These are phyloP conservation scores for Stromatinia cepivora DNA, from an alignment of 2,329 filamentous ascomycete species.

Conservation along the genomic window DNA sequence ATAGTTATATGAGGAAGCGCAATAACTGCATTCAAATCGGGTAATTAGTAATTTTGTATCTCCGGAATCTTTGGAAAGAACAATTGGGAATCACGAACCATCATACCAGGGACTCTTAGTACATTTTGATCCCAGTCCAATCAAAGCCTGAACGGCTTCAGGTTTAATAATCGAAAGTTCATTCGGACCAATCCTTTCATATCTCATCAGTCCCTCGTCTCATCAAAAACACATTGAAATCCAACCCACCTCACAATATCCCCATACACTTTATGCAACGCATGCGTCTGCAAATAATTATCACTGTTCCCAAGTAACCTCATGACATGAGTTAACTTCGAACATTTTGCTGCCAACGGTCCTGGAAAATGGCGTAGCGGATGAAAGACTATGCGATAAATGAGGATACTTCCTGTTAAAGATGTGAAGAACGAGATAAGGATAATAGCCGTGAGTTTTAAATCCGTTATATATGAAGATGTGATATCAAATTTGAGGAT, in stretches of 20 bases:
- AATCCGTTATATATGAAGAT: neutral
- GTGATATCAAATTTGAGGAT: neutral
- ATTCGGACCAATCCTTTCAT: constrained; percentile 25
- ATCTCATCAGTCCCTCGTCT: neutral
- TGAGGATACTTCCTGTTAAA: constrained; percentile 47
- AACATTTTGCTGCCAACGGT: constrained; percentile 30
- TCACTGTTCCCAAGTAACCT: constrained; percentile 20
- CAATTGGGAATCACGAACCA: neutral
- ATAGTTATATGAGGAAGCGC: constrained; percentile 24
- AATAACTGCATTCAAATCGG: neutral
- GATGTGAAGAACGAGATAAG: neutral
- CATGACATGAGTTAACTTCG: constrained; percentile 31
- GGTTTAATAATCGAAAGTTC: constrained; percentile 31
- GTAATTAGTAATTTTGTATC: neutral
- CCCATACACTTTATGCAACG: constrained; percentile 32
- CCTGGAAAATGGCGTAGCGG: constrained; percentile 39
- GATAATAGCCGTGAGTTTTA: neutral
- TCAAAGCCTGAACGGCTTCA: constrained; percentile 29
- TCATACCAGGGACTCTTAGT: constrained; percentile 35
- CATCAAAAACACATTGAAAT: neutral
- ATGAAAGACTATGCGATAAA: constrained; percentile 53
- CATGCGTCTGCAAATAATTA: constrained; percentile 27
- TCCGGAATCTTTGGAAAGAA: no score
- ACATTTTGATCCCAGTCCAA: constrained; percentile 30
- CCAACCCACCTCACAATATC: constrained; percentile 31